Conservation (phyloP, 1,284 basidiomycete species). For the Ganoderma leucocontextum region DNA sequence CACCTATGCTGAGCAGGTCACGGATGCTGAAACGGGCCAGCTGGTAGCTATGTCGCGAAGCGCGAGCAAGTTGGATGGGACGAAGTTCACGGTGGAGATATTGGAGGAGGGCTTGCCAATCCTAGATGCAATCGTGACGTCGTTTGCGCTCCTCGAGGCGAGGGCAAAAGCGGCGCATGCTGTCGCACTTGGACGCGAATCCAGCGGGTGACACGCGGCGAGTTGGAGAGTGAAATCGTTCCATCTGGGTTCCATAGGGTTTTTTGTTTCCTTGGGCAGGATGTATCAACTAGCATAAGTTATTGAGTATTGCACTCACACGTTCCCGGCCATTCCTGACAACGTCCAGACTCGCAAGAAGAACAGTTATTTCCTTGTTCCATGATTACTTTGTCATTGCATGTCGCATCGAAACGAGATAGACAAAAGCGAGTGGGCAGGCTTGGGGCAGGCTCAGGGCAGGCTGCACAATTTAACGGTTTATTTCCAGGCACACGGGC, state of each 20-base stretch:
- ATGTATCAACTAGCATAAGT: not conserved
- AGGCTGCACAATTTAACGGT: too few relatives aligned
- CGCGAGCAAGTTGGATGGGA: conserved; percentile 9
- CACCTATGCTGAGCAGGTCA: not conserved
- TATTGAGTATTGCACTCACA: not conserved
- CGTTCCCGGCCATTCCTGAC: not conserved
- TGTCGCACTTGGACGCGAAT: not conserved
- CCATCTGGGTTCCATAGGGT: not conserved
- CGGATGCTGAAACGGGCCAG: conserved; percentile 1
- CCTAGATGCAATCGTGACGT: conserved; percentile 8
- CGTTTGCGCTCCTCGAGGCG: conserved; percentile 5
- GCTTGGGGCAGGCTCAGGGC: too few relatives aligned
- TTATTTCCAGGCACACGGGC: not conserved
- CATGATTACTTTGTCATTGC: too few relatives aligned
- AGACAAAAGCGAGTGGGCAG: not conserved
- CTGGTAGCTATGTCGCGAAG: conserved; percentile 5
- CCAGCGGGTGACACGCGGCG: not conserved
- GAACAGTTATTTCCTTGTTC: not conserved
- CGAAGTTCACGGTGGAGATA: conserved; percentile 8
- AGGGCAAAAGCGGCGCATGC: not conserved
- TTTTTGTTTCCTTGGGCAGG: not conserved
- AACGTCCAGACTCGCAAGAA: not conserved
- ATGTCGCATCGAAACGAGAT: not conserved
- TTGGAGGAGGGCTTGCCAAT: conserved; percentile 7
- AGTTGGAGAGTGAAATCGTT: not conserved